Percentiles rank a stretch among this genome's conserved stretches.
Evolutionary conservation across 2,329 filamentous ascomycete species (phyloP).

Genomic region (Trichoderma atrobrunneum): DNA sequence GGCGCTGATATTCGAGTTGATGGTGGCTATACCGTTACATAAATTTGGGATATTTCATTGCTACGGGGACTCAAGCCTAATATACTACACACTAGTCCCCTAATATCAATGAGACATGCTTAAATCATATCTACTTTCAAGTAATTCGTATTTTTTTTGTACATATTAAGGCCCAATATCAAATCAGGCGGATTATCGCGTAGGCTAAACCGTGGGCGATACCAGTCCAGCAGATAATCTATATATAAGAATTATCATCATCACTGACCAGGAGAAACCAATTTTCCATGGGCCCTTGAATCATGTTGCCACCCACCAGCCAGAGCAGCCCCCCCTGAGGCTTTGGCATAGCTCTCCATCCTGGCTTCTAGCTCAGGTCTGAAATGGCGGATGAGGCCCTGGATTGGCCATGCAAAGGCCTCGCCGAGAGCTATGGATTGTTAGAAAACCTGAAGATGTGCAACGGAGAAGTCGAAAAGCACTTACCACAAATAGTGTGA

Average conservation of each 20-base stretch:
- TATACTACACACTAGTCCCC: neutral
- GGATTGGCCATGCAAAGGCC: slow-evolving; percentile 97
- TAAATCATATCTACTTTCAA: neutral
- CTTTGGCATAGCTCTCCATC: slow-evolving; percentile 74
- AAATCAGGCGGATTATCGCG: neutral
- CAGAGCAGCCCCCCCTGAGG: slow-evolving; percentile 69
- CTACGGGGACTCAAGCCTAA: neutral
- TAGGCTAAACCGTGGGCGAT: neutral
- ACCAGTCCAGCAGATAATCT: neutral
- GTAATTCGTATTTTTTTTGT: neutral
- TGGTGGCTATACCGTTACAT: slow-evolving; percentile 80
- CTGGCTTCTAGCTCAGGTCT: slow-evolving; percentile 90
- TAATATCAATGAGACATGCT: neutral
- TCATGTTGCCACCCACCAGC: slow-evolving; percentile 86
- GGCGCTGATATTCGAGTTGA: slow-evolving; percentile 79
- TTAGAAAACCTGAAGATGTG: slow-evolving; percentile 24
- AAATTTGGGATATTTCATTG: neutral
- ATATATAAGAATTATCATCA: slow-evolving; percentile 1
- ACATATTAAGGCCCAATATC: slow-evolving; percentile 10
- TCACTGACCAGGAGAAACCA: slow-evolving; percentile 90
- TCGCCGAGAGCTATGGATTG: slow-evolving; percentile 71
- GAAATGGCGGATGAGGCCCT: slow-evolving; percentile 98
- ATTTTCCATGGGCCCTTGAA: slow-evolving; percentile 71
- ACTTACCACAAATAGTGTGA: slow-evolving; percentile 92
- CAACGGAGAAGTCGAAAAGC: neutral